phyloP scores from a whole-genome alignment of 75 land plant genomes.

The Pinus albicaulis region DNA sequence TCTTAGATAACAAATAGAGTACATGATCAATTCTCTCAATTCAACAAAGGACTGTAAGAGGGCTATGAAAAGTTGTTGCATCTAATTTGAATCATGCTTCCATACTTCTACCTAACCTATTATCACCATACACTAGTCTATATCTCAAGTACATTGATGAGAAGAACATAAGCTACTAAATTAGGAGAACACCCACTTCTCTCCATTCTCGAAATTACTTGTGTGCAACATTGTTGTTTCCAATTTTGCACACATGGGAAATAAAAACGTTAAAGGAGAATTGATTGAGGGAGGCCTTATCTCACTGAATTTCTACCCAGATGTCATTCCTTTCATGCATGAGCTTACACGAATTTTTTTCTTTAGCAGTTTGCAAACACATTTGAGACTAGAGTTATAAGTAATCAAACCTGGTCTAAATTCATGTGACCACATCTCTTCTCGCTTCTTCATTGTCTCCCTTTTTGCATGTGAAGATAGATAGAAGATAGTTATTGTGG shows the following conservation, averaged over 20 bases:
- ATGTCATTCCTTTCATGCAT: slow-evolving; percentile 36
- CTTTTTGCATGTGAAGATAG: too few species aligned
- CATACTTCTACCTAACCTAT: slow-evolving; percentile 32
- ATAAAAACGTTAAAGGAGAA: slow-evolving; percentile 43
- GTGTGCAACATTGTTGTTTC: slow-evolving; percentile 44
- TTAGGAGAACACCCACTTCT: slow-evolving; percentile 35
- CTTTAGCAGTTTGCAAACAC: slow-evolving; percentile 35
- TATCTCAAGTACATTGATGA: slow-evolving; percentile 39
- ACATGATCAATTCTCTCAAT: slow-evolving; percentile 40
- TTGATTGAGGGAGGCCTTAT: slow-evolving; percentile 25
- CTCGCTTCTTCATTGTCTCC: fast-evolving
- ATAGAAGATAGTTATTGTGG: too few species aligned
- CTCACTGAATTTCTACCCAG: slow-evolving; percentile 41
- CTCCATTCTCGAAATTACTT: slow-evolving; percentile 29
- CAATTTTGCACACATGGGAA: slow-evolving; percentile 28
- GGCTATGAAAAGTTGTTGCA: slow-evolving; percentile 40
- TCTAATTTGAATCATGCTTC: slow-evolving; percentile 23
- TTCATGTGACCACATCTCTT: too few species aligned
- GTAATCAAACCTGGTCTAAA: slow-evolving; percentile 13
- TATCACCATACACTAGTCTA: slow-evolving; percentile 41
- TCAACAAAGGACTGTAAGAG: slow-evolving; percentile 44
- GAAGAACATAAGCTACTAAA: slow-evolving; percentile 48
- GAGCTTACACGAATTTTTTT: slow-evolving; percentile 42
- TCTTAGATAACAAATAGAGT: slow-evolving; percentile 43
- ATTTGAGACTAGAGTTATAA: slow-evolving; percentile 4